Conservation (phyloP, 106 monocot genomes). For the Acanthochlamys bracteata region DNA sequence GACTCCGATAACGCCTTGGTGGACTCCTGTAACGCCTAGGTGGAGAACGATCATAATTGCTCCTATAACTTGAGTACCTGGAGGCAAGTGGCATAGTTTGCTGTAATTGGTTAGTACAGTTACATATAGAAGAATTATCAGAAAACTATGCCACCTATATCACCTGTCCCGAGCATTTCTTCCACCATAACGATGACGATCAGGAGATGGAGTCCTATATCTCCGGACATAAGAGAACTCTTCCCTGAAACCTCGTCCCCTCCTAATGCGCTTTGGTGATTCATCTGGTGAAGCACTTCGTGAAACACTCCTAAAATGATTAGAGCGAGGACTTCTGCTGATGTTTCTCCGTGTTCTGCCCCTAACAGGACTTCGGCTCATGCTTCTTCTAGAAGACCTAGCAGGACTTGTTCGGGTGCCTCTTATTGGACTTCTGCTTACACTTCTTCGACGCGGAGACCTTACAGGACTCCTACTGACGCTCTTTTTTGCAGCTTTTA, state of each 20-base stretch:
- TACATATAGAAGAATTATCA: too few relatives aligned
- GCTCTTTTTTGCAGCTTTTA: slow-evolving; percentile 20
- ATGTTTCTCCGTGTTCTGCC: slow-evolving; percentile 28
- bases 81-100: neutral
- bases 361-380: slow-evolving; percentile 25
- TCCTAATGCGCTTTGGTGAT: slow-evolving; percentile 70
- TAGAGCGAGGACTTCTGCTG: slow-evolving; percentile 38
- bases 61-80: slow-evolving; percentile 64
- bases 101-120: too few relatives aligned
- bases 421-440: slow-evolving; percentile 25
- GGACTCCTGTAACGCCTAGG: slow-evolving; percentile 73
- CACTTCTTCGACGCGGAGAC: slow-evolving; percentile 12
- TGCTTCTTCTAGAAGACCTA: slow-evolving; percentile 23
- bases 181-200: slow-evolving; percentile 67
- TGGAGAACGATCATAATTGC: slow-evolving; percentile 63
- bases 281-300: slow-evolving; percentile 82
- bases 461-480: slow-evolving; percentile 31
- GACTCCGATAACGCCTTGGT: slow-evolving; percentile 33
- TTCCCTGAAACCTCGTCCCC: slow-evolving; percentile 86
- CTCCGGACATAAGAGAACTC: slow-evolving; percentile 74
- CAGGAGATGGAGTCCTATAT: slow-evolving; percentile 80
- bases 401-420: slow-evolving; percentile 16
- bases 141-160: neutral
- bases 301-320: slow-evolving; percentile 40
- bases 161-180: slow-evolving; percentile 77